Base-by-base conservation (phyloP, 192 early-diverging fungal species). In the Entomortierella beljakovae region DNA sequence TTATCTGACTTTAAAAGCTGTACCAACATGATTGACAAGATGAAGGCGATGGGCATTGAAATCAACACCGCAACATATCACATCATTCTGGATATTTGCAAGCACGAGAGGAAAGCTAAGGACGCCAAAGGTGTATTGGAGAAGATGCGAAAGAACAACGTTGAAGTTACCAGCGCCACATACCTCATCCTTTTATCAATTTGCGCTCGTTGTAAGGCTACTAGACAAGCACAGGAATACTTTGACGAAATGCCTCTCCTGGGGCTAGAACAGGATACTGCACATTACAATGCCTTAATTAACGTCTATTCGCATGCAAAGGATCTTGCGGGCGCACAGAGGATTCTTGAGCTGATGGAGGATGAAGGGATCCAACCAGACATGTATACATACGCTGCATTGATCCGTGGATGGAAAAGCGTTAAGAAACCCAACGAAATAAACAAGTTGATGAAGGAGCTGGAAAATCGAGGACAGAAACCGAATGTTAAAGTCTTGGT, bases 161-260 rank as follows among this genome's bases (percentile, higher is more conserved):
- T 79, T 10, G 54, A 62, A 28, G 50, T 79, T 16, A 70, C 64
- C 2, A 37, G 23, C 4, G 9, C 18, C 18, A 79, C 75, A n/a
- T 79, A 79, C 38, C 67, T 70, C 22, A 23, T 70, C 28, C 64
- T 79, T 67, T 13, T 79, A n/a, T 22, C 61, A 5, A 46, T 79
- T 38, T 70, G 75, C 55, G 61, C 46, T 10, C 33, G 49, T 16
- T 26, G 48, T 56, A 79, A 79, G 46, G 37, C 64, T n/a, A 34
- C 54, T 16, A 38, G 20, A 2, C 2, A 52, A n/a, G 75, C 75
- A 11, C 31, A 33, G 26, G 67, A 79, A 35, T 70, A 60, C 42
- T 79, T 79, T 79, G 67, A 79, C 49, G 75, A 79, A 51, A 79
- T 79, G 75, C 75, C 66, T 6, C 32, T 58, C 40, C 10, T 70